Conservation (phyloP, 495 filamentous ascomycete genomes). For the Penicillium psychrofluorescens region DNA sequence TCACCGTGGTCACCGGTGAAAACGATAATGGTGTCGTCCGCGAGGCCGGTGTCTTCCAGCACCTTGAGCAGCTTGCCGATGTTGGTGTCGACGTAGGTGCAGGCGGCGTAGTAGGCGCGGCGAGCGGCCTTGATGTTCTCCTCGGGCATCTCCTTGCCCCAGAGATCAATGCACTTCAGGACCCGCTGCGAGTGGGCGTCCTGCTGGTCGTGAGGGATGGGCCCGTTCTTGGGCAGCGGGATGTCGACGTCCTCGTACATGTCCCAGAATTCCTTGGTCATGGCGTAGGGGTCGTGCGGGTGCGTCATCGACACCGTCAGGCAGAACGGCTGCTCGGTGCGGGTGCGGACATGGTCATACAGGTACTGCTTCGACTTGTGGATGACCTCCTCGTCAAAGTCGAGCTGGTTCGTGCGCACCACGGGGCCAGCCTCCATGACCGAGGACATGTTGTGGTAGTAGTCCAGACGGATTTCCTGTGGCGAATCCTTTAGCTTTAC, state of each 20-base stretch:
- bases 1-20: constrained; percentile 89
- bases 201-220: constrained; percentile 67
- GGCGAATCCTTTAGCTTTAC: not conserved
- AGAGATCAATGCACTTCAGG: constrained; percentile 72
- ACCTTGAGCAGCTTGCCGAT: constrained; percentile 69
- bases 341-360: constrained; percentile 71
- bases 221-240: constrained; percentile 59
- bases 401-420: constrained; percentile 84
- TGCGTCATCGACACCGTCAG: constrained; percentile 87
- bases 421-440: constrained; percentile 79
- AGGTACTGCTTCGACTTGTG: constrained; percentile 76
- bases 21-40: constrained; percentile 75
- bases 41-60: constrained; percentile 65
- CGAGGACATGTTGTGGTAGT: constrained; percentile 88
- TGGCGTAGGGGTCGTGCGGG: constrained; percentile 87
- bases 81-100: constrained; percentile 83
- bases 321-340: constrained; percentile 66
- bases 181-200: constrained; percentile 77
- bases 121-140: constrained; percentile 74
- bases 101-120: constrained; percentile 80
- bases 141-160: constrained; percentile 66
- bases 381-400: constrained; percentile 91
- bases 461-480: constrained; percentile 69
- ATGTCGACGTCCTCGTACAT: constrained; percentile 83
- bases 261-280: constrained; percentile 83